A percentile compares a stretch with the other conserved stretches of the same genome.
phyloP scores from a whole-genome alignment of 345 rosid species.

The Reutealis trisperma region DNA sequence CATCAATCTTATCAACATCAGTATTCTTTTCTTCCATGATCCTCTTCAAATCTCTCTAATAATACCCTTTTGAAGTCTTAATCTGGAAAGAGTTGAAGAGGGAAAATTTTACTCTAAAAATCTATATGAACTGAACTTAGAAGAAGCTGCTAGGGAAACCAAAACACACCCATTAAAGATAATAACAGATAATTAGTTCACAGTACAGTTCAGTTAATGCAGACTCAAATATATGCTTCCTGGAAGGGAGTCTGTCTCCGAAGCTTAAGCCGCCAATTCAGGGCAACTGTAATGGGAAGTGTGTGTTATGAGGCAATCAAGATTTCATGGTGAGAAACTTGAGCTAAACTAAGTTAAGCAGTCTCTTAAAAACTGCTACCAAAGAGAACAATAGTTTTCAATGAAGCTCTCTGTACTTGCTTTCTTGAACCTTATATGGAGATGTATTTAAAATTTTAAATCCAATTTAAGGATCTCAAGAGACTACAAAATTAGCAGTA shows the following conservation, averaged over 20 bases:
- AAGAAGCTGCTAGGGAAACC: slow-evolving; percentile 9
- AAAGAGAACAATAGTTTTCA: slow-evolving; percentile 7
- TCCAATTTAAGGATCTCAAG: slow-evolving; percentile 38
- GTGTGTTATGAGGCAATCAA: slow-evolving; percentile 26
- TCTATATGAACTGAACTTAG: slow-evolving; percentile 11
- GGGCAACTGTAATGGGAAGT: slow-evolving; percentile 26
- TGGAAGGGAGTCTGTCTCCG: slow-evolving; percentile 32
- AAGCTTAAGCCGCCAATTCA: slow-evolving; percentile 39
- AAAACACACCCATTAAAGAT: neutral
- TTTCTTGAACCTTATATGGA: slow-evolving; percentile 14
- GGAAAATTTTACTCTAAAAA: neutral
- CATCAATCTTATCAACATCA: slow-evolving; percentile 58
- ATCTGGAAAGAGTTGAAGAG: neutral
- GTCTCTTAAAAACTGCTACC: slow-evolving; percentile 1
- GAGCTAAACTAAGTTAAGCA: slow-evolving; percentile 5
- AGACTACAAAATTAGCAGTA: slow-evolving; percentile 28
- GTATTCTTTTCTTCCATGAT: slow-evolving; percentile 46
- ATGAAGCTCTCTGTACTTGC: slow-evolving; percentile 12
- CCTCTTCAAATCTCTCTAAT: neutral
- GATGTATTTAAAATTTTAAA: slow-evolving; percentile 18
- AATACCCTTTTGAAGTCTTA: slow-evolving; percentile 4
- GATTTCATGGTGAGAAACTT: slow-evolving; percentile 14
- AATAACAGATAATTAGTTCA: neutral
- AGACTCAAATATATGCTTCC: slow-evolving; percentile 36
- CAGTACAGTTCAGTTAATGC: slow-evolving; percentile 19